Conservation (phyloP, 2,329 filamentous ascomycete species). For the Calonectria multiphialidica region DNA sequence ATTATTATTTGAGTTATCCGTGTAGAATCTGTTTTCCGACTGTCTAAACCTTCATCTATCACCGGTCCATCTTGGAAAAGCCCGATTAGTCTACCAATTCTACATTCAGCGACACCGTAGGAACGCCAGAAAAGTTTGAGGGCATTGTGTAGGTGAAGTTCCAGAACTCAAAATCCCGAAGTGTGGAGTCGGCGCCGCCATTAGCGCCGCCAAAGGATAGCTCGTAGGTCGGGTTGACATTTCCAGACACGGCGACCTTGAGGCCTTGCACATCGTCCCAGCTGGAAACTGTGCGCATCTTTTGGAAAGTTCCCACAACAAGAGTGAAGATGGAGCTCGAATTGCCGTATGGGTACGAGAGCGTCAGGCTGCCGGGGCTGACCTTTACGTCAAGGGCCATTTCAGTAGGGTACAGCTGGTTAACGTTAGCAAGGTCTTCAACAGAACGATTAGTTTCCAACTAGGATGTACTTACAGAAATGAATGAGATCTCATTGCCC, state of each 20-base stretch:
- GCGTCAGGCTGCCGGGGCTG: constrained; percentile 49
- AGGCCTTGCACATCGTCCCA: constrained; percentile 64
- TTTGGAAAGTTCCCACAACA: constrained; percentile 59
- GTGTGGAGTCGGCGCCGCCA: constrained; percentile 46
- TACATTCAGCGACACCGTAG: neutral
- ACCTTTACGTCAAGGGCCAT: constrained; percentile 32
- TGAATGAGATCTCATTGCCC: constrained; percentile 48
- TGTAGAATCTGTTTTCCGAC: neutral
- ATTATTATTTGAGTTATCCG: neutral
- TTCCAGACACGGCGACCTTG: constrained; percentile 58
- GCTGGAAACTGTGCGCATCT: constrained; percentile 55
- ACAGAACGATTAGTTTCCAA: neutral
- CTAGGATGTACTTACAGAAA: constrained; percentile 33
- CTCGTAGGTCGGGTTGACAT: constrained; percentile 52
- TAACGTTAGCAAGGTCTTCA: constrained; percentile 50
- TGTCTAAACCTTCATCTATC: neutral
- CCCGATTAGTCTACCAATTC: neutral
- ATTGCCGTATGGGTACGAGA: constrained; percentile 67
- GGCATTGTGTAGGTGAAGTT: constrained; percentile 59
- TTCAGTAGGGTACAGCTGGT: constrained; percentile 52
- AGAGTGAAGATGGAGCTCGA: constrained; percentile 62
- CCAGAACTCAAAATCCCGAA: constrained; percentile 60
- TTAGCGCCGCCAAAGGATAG: constrained; percentile 57
- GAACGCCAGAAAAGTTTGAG: neutral
- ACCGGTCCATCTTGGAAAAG: neutral